Evolutionary conservation across 345 rosid species (phyloP).

Genomic region (Lepidium aucheri): DNA sequence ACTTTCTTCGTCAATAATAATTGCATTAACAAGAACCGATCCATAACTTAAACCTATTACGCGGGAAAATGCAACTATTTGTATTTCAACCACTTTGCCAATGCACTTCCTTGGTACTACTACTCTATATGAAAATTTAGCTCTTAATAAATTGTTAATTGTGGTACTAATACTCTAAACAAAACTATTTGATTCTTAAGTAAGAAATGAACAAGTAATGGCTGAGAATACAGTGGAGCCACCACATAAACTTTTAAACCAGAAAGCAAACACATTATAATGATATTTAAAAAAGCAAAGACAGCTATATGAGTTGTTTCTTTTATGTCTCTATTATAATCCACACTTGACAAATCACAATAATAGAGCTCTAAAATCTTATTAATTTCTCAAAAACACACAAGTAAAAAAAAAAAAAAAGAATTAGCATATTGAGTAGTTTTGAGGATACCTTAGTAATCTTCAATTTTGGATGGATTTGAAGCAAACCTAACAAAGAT

Average conservation of each 20-base stretch:
- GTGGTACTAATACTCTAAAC: background rate
- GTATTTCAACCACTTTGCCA: too few relatives aligned
- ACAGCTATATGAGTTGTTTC: constrained; percentile 35
- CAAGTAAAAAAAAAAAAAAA: background rate
- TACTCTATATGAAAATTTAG: too few relatives aligned
- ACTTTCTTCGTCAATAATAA: too few relatives aligned
- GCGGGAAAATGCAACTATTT: too few relatives aligned
- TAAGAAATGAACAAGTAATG: background rate
- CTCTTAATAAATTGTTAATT: background rate
- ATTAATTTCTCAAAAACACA: background rate
- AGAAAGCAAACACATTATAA: background rate
- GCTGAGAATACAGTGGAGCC: constrained; percentile 21
- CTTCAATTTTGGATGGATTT: background rate
- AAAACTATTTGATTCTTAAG: background rate
- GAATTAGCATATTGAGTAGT: background rate
- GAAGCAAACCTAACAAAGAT: background rate
- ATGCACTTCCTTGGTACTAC: too few relatives aligned
- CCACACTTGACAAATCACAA: background rate
- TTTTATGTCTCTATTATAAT: constrained; percentile 21
- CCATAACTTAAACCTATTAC: too few relatives aligned
- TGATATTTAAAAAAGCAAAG: constrained; percentile 7
- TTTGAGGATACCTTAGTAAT: background rate
- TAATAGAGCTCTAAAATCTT: background rate
- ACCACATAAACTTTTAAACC: constrained; percentile 28
- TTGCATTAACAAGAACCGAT: too few relatives aligned